These are phyloP conservation scores for Penicillium thymicola DNA, from an alignment of 2,329 filamentous ascomycete genomes.

Conservation along the genomic window DNA sequence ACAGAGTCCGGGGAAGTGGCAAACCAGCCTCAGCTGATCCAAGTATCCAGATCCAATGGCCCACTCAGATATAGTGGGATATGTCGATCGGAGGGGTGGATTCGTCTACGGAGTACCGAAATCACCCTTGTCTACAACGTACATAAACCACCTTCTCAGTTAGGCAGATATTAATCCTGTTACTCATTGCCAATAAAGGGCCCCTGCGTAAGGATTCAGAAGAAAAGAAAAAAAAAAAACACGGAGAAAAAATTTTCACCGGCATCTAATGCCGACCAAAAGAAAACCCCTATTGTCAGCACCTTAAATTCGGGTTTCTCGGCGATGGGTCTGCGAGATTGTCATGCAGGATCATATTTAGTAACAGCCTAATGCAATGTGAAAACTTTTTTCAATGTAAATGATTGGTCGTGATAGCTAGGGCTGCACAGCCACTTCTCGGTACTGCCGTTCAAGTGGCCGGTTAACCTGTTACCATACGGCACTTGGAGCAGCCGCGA, in stretches of 20 bases:
- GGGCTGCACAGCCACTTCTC: slow-evolving; percentile 19
- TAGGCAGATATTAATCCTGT: background rate
- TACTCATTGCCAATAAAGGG: slow-evolving; percentile 1
- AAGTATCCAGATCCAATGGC: slow-evolving; percentile 1
- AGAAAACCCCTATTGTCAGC: slow-evolving; percentile 17
- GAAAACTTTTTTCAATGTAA: slow-evolving; percentile 18
- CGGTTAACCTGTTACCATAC: slow-evolving; percentile 9
- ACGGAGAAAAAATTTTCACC: slow-evolving; percentile 15
- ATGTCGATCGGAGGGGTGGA: background rate
- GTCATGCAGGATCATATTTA: slow-evolving; percentile 20
- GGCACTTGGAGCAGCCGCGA: background rate
- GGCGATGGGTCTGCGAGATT: background rate
- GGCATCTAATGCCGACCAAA: slow-evolving; percentile 6
- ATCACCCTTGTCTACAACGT: background rate
- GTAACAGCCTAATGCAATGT: slow-evolving; percentile 23
- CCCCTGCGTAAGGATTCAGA: slow-evolving; percentile 5
- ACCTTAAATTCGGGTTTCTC: slow-evolving; percentile 18
- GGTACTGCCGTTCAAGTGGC: slow-evolving; percentile 3
- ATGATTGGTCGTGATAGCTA: slow-evolving; percentile 14
- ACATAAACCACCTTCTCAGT: slow-evolving; percentile 7
- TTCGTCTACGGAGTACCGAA: background rate
- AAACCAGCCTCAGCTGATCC: slow-evolving; percentile 11
- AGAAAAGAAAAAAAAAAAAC: background rate
- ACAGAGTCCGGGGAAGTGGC: slow-evolving; percentile 23
- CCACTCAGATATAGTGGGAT: slow-evolving; percentile 9